A percentile compares a stretch with the other conserved stretches of the same genome.
Evolutionary conservation across 495 filamentous ascomycete species (phyloP).

Genomic region (Tuber brumale): DNA sequence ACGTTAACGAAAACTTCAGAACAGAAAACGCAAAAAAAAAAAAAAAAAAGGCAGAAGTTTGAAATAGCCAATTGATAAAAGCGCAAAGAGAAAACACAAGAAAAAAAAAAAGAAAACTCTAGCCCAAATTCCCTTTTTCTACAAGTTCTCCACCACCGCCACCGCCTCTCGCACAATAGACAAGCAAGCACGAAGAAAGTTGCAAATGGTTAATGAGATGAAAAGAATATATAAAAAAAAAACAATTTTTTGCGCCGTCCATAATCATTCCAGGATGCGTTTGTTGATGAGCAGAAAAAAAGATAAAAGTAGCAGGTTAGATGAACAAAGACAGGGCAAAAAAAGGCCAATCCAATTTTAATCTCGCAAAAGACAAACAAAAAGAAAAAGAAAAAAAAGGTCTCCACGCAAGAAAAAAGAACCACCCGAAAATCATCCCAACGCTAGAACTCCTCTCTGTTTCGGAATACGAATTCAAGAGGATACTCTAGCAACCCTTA

Average conservation of each 20-base stretch:
- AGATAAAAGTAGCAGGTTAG: conserved; percentile 11
- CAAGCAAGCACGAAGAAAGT: conserved; percentile 6
- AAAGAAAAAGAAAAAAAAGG: conserved; percentile 22
- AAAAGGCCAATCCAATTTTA: conserved; percentile 22
- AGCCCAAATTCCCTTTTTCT: conserved; percentile 7
- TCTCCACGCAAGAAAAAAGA: conserved; percentile 18
- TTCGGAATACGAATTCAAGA: conserved; percentile 14
- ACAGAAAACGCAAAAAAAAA: conserved; percentile 10
- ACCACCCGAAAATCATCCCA: conserved; percentile 3
- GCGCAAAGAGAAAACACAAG: conserved; percentile 10
- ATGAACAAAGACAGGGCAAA: conserved; percentile 17
- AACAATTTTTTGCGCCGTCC: background rate
- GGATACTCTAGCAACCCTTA: conserved; percentile 36
- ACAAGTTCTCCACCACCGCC: background rate
- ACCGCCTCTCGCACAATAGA: background rate
- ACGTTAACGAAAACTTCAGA: background rate
- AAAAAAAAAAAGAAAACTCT: conserved; percentile 18
- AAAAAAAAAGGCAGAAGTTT: background rate
- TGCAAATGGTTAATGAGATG: conserved; percentile 7
- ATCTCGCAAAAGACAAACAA: conserved; percentile 26
- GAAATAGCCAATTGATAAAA: conserved; percentile 14
- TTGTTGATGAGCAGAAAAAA: conserved; percentile 4
- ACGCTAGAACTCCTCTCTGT: conserved; percentile 12
- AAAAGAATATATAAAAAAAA: conserved; percentile 4
- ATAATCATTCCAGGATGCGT: conserved; percentile 6